Conservation (phyloP, 2,329 filamentous ascomycete species). For the Xylariaceae sp. region DNA sequence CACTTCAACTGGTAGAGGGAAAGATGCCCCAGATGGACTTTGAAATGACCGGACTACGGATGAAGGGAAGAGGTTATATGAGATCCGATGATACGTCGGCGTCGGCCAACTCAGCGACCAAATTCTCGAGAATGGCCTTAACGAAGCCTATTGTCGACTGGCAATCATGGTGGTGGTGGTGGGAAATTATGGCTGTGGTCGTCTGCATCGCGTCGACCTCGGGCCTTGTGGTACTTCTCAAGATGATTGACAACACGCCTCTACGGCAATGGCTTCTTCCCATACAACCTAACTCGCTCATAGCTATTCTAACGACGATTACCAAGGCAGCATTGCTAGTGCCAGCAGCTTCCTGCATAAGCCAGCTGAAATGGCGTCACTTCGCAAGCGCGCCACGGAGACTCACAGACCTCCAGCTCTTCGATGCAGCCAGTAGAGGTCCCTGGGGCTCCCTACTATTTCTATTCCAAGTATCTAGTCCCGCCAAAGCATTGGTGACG, state of each 20-base stretch:
- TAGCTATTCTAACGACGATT: slow-evolving; percentile 40
- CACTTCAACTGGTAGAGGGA: no score
- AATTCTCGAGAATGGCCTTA: background rate
- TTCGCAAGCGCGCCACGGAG: slow-evolving; percentile 28
- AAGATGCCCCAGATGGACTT: no score
- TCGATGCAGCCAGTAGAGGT: slow-evolving; percentile 36
- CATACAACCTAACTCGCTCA: slow-evolving; percentile 6
- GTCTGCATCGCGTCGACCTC: background rate
- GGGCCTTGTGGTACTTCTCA: background rate
- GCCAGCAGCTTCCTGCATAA: slow-evolving; percentile 41
- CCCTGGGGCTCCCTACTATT: slow-evolving; percentile 33
- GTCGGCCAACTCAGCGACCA: no score
- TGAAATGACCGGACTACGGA: no score
- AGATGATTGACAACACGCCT: background rate
- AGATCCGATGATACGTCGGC: no score
- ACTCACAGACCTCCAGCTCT: slow-evolving; percentile 34
- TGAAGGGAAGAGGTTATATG: no score
- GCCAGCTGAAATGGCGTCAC: slow-evolving; percentile 47
- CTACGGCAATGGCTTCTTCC: background rate
- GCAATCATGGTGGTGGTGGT: slow-evolving; percentile 18
- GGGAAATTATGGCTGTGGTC: slow-evolving; percentile 9
- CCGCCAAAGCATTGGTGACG: slow-evolving; percentile 3
- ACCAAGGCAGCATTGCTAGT: slow-evolving; percentile 42
- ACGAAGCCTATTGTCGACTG: background rate
- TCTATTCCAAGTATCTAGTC: slow-evolving; percentile 13